These are phyloP conservation scores for Saturnispora gosingensis DNA, from an alignment of 805 yeast species.

Conservation along the genomic window DNA sequence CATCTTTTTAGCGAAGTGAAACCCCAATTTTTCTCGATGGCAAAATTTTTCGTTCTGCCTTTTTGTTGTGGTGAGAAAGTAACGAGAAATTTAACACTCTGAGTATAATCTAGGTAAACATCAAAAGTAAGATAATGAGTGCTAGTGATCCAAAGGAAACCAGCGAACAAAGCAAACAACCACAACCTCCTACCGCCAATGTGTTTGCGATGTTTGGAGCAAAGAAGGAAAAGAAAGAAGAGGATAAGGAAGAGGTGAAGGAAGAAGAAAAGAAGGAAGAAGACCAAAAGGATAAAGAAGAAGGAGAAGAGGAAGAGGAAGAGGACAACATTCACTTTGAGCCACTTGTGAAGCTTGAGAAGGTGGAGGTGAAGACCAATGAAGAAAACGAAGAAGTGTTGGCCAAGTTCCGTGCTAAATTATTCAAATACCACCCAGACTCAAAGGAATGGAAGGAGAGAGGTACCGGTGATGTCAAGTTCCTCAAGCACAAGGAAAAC, in stretches of 20 bases:
- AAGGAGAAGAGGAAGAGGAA: slow-evolving; percentile 25
- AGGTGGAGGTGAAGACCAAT: slow-evolving; percentile 92
- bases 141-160: slow-evolving; percentile 16
- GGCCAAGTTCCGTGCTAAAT: slow-evolving; percentile 86
- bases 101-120: neutral
- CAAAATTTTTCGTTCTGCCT: neutral
- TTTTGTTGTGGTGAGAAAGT: neutral
- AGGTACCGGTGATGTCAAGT: slow-evolving; percentile 97
- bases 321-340: slow-evolving; percentile 81
- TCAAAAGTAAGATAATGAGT: neutral
- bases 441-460: slow-evolving; percentile 97
- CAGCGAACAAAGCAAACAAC: slow-evolving; percentile 13
- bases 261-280: slow-evolving; percentile 31
- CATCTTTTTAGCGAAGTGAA: neutral
- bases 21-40: neutral
- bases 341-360: slow-evolving; percentile 90
- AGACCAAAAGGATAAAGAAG: slow-evolving; percentile 29
- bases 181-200: slow-evolving; percentile 65
- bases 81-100: neutral
- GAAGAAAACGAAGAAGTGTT: slow-evolving; percentile 83
- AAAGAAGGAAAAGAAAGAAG: slow-evolving; percentile 56
- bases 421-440: slow-evolving; percentile 78
- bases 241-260: slow-evolving; percentile 28
- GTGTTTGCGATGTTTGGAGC: slow-evolving; percentile 97
- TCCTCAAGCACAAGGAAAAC: slow-evolving; percentile 77